Percentiles rank a stretch among this genome's conserved stretches.
phyloP scores from a whole-genome alignment of 768 basidiomycete genomes.

The Cyclocybe cylindracea region DNA sequence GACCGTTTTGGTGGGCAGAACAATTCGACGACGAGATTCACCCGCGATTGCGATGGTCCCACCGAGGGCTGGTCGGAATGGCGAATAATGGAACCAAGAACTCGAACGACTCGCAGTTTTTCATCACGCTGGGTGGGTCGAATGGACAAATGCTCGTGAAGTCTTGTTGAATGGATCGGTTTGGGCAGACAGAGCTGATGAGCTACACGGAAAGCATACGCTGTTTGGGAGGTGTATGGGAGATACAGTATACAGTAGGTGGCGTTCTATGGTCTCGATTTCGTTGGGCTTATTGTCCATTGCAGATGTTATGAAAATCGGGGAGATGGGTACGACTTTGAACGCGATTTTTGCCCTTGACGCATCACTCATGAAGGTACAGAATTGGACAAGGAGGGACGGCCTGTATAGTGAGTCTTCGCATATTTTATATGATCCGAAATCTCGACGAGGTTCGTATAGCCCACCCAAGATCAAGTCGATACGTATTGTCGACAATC shows the following conservation, averaged over 20 bases:
- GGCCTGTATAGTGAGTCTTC: constrained; percentile 74
- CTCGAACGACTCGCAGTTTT: constrained; percentile 93
- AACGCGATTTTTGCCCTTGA: neutral
- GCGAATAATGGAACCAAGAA: constrained; percentile 88
- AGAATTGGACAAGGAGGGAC: constrained; percentile 76
- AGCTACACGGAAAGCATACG: constrained; percentile 93
- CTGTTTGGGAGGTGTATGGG: constrained; percentile 90
- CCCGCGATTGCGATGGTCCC: constrained; percentile 83
- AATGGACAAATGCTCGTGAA: neutral
- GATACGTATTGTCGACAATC: constrained; percentile 87
- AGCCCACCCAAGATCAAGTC: constrained; percentile 92
- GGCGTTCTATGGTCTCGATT: neutral
- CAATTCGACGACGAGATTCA: constrained; percentile 95
- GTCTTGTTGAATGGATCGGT: too few species aligned
- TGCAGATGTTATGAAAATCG: constrained; percentile 88
- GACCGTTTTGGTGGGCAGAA: constrained; percentile 44
- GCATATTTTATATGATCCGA: neutral
- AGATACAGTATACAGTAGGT: constrained; percentile 87
- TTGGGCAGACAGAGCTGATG: constrained; percentile 78
- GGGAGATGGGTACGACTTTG: constrained; percentile 70
- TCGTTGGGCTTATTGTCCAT: neutral
- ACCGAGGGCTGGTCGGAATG: constrained; percentile 93
- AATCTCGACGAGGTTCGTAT: constrained; percentile 1
- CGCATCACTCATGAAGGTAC: constrained; percentile 5
- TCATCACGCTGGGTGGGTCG: constrained; percentile 82